Percentiles rank a stretch among this genome's conserved stretches.
Conservation (phyloP, 768 basidiomycete genomes). For the Cantharellus anzutake region DNA sequence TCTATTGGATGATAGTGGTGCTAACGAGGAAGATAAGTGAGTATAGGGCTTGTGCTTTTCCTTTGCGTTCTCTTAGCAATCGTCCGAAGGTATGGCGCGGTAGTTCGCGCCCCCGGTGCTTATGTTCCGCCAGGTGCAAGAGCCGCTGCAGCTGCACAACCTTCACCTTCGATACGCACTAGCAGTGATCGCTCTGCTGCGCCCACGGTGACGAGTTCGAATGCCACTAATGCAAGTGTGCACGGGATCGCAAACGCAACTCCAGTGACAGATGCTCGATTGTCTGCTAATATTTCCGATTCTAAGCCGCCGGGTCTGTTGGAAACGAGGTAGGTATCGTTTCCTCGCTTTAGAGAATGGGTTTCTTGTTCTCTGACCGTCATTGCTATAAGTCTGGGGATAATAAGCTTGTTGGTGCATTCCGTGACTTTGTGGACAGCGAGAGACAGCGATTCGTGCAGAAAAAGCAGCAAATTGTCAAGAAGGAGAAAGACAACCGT, state of each 20-base stretch:
- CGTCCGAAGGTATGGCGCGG: constrained; percentile 64
- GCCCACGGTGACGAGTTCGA: too few species aligned
- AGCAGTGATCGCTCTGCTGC: background rate
- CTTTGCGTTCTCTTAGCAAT: constrained; percentile 9
- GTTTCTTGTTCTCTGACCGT: background rate
- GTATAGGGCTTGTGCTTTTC: constrained; percentile 12
- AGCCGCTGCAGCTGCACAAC: constrained; percentile 14
- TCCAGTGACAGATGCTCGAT: constrained; percentile 1
- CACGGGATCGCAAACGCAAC: background rate
- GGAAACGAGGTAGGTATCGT: background rate
- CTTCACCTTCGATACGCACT: constrained; percentile 9
- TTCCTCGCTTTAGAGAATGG: background rate
- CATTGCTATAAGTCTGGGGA: background rate
- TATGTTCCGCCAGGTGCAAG: constrained; percentile 91
- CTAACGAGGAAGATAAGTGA: constrained; percentile 94
- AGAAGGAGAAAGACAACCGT: constrained; percentile 87
- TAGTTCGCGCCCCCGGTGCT: constrained; percentile 70
- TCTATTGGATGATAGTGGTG: constrained; percentile 46
- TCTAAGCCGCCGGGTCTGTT: background rate
- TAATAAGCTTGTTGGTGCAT: constrained; percentile 53
- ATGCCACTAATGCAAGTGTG: too few species aligned
- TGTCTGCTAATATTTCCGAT: constrained; percentile 6
- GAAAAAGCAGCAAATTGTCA: constrained; percentile 75
- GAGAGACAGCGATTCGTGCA: constrained; percentile 82
- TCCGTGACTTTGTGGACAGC: constrained; percentile 81